These are phyloP conservation scores for Plasmodium inui DNA, from an alignment of 169 alveolate species.

Conservation along the genomic window DNA sequence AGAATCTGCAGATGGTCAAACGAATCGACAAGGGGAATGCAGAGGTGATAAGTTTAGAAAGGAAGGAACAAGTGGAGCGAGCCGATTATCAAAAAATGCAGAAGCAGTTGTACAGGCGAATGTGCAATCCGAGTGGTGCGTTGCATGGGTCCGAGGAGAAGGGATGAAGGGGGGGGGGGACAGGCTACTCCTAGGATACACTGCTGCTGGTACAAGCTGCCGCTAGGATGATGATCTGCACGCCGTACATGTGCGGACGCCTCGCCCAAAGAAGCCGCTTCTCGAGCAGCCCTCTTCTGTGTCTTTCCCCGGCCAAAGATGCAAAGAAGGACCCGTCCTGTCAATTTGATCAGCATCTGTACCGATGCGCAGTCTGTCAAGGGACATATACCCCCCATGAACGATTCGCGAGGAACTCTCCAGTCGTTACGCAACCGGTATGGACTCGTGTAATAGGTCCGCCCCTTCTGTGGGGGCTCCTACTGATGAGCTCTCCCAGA, in stretches of 20 bases:
- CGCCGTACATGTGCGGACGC: not conserved
- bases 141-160: not conserved
- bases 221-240: too few relatives aligned
- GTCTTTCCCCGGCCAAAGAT: too few relatives aligned
- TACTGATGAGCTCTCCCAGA: not conserved
- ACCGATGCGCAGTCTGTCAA: too few relatives aligned
- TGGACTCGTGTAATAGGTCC: not conserved
- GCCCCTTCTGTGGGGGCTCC: not conserved
- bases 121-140: slow-evolving; percentile 19
- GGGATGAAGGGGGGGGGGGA: not conserved
- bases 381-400: too few relatives aligned
- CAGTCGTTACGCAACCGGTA: too few relatives aligned
- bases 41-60: slow-evolving; percentile 15
- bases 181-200: too few relatives aligned
- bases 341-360: too few relatives aligned
- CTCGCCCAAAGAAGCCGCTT: too few relatives aligned
- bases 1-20: slow-evolving; percentile 6
- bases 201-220: too few relatives aligned
- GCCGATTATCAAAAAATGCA: slow-evolving; percentile 19
- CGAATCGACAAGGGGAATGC: slow-evolving; percentile 21
- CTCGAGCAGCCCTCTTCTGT: not conserved
- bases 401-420: too few relatives aligned
- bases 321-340: too few relatives aligned
- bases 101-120: slow-evolving; percentile 48
- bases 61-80: slow-evolving; percentile 21